Percentiles rank a stretch among this genome's conserved stretches.
phyloP scores from a whole-genome alignment of 495 filamentous ascomycete species.

The Terfezia claveryi region DNA sequence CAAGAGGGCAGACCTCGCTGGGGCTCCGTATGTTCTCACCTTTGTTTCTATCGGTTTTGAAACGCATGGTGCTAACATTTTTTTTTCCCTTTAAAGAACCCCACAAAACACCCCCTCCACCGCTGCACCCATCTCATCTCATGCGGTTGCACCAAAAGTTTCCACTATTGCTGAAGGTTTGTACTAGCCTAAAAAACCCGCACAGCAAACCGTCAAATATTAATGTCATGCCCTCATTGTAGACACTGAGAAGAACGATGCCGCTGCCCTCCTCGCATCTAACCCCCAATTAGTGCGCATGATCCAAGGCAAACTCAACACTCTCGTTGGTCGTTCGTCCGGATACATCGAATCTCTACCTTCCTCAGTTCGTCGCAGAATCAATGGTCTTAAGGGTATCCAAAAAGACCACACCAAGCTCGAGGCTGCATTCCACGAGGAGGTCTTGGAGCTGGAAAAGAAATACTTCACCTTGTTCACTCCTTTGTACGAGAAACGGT shows the following conservation, averaged over 20 bases:
- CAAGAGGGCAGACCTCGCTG: constrained; percentile 61
- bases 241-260: constrained; percentile 22
- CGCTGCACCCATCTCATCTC: constrained; percentile 92
- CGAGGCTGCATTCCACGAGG: constrained; percentile 94
- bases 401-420: constrained; percentile 98
- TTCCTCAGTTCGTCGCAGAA: constrained; percentile 65
- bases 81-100: constrained; percentile 34
- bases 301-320: constrained; percentile 89
- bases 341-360: constrained; percentile 96
- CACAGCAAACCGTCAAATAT: constrained; percentile 7
- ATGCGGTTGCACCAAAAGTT: constrained; percentile 85
- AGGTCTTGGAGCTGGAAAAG: constrained; percentile 94
- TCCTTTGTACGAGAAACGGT: constrained; percentile 86
- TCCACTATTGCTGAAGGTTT: constrained; percentile 93
- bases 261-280: constrained; percentile 77
- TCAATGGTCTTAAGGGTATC: constrained; percentile 85
- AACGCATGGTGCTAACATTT: no score
- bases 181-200: constrained; percentile 11
- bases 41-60: no score
- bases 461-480: constrained; percentile 98
- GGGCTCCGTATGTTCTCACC: constrained; percentile 49
- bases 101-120: constrained; percentile 89
- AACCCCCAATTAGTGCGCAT: constrained; percentile 84
- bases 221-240: constrained; percentile 9
- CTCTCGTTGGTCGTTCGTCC: constrained; percentile 81